phyloP scores from a whole-genome alignment of 768 basidiomycete species.

The Sistotremastrum niveocremeum region DNA sequence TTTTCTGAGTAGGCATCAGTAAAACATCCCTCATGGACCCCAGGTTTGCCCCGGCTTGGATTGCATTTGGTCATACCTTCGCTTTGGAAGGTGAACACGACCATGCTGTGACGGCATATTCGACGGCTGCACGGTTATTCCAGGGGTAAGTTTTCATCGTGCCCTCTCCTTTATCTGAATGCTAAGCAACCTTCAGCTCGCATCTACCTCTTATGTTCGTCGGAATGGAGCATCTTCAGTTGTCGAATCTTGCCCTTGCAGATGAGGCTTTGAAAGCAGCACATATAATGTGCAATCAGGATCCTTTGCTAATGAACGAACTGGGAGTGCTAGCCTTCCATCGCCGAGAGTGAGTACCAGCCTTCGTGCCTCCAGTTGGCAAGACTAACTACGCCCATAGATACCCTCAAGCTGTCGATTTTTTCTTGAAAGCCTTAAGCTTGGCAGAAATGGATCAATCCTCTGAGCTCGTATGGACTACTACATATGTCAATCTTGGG shows the following conservation, averaged over 20 bases:
- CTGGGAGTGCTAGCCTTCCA: constrained; percentile 87
- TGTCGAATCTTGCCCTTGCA: constrained; percentile 70
- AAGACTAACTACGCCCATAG: constrained; percentile 25
- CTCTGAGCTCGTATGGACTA: constrained; percentile 74
- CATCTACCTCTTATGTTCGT: constrained; percentile 92
- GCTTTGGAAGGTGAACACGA: constrained; percentile 97
- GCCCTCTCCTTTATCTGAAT: not conserved
- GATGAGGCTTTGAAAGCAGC: constrained; percentile 83
- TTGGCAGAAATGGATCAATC: constrained; percentile 76
- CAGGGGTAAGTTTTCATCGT: constrained; percentile 50
- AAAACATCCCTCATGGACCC: constrained; percentile 97
- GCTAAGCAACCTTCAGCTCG: constrained; percentile 40
- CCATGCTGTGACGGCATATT: constrained; percentile 96
- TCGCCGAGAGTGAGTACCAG: constrained; percentile 52
- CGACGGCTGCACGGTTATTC: constrained; percentile 90
- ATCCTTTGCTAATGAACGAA: constrained; percentile 87
- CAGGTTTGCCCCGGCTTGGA: constrained; percentile 92
- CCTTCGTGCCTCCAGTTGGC: not conserved
- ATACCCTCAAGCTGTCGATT: constrained; percentile 51
- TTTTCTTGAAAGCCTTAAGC: constrained; percentile 68
- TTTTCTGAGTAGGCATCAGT: constrained; percentile 24
- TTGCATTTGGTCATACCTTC: constrained; percentile 96
- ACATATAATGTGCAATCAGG: constrained; percentile 65
- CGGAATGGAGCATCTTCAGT: constrained; percentile 94
- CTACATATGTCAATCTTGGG: constrained; percentile 86